Percentiles rank a stretch among this genome's conserved stretches.
Conservation (phyloP, 2,329 filamentous ascomycete species). For the Bipolaris bicolor region DNA sequence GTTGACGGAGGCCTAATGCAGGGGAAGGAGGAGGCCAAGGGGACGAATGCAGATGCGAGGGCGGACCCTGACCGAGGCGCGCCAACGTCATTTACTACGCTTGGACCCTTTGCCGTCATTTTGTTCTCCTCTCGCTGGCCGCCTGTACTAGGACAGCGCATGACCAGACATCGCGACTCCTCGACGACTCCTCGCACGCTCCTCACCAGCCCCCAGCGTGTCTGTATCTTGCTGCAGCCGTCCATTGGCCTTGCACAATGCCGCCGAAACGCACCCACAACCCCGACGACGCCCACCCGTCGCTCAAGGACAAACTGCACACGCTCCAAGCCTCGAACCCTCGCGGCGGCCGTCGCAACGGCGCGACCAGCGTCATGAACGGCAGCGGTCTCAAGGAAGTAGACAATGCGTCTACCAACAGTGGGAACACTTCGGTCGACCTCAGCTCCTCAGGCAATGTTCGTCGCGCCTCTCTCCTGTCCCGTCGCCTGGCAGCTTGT, state of each 20-base stretch:
- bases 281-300: constrained; percentile 48
- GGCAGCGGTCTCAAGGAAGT: constrained; percentile 49
- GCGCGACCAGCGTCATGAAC: constrained; percentile 31
- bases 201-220: constrained; percentile 2
- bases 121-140: constrained; percentile 18
- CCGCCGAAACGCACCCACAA: constrained; percentile 45
- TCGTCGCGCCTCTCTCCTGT: constrained; percentile 25
- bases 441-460: constrained; percentile 41
- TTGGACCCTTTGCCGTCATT: constrained; percentile 18
- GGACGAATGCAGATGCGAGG: constrained; percentile 5
- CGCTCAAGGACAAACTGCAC: constrained; percentile 53
- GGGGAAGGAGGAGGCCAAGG: constrained; percentile 10
- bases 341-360: constrained; percentile 47
- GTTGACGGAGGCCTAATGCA: constrained; percentile 8
- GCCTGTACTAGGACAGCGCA: constrained; percentile 12
- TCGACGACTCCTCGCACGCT: constrained; percentile 1
- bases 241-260: constrained; percentile 33
- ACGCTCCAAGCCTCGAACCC: constrained; percentile 47
- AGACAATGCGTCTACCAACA: constrained; percentile 47
- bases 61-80: constrained; percentile 17
- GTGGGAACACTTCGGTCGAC: constrained; percentile 41
- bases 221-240: not conserved
- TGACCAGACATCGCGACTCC: constrained; percentile 8
- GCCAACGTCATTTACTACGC: constrained; percentile 23
- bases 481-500: constrained; percentile 6